These are phyloP conservation scores for Lasiosphaeria ovina DNA, from an alignment of 495 filamentous ascomycete species.

Conservation along the genomic window DNA sequence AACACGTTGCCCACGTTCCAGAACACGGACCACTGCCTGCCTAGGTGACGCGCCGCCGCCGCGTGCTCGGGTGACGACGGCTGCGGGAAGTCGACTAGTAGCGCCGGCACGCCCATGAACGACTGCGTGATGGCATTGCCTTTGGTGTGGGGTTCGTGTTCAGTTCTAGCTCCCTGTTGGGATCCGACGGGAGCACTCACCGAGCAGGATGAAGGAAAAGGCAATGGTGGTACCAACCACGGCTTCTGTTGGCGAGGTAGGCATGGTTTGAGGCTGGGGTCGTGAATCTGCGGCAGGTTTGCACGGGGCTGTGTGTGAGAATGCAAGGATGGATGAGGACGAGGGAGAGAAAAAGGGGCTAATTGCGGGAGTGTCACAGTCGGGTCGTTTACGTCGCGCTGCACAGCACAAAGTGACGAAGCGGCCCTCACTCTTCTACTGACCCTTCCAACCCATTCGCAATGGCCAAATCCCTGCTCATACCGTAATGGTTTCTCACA, in stretches of 20 bases:
- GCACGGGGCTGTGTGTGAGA: not conserved
- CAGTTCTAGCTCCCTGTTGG: not conserved
- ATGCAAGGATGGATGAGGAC: not conserved
- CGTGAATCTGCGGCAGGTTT: not conserved
- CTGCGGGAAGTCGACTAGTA: conserved; percentile 46
- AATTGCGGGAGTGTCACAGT: too few species aligned
- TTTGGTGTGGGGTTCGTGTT: conserved; percentile 19
- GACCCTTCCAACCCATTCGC: too few species aligned
- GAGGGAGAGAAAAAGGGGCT: too few species aligned
- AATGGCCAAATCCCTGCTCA: too few species aligned
- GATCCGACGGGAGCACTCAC: conserved; percentile 21
- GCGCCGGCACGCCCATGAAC: conserved; percentile 49
- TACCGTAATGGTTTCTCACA: too few species aligned
- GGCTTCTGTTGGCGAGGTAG: conserved; percentile 21
- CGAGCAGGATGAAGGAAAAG: conserved; percentile 46
- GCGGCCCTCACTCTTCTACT: too few species aligned
- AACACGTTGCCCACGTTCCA: conserved; percentile 49
- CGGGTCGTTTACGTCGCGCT: too few species aligned
- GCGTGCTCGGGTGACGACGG: conserved; percentile 39
- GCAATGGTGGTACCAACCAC: conserved; percentile 39
- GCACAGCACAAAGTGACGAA: too few species aligned
- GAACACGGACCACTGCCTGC: conserved; percentile 48
- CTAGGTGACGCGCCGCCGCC: conserved; percentile 39
- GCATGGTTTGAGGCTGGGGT: conserved; percentile 6
- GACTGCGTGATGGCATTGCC: conserved; percentile 53